Evolutionary conservation across 257 asterid genomes (phyloP).

Genomic region (Capsicum chinense): DNA sequence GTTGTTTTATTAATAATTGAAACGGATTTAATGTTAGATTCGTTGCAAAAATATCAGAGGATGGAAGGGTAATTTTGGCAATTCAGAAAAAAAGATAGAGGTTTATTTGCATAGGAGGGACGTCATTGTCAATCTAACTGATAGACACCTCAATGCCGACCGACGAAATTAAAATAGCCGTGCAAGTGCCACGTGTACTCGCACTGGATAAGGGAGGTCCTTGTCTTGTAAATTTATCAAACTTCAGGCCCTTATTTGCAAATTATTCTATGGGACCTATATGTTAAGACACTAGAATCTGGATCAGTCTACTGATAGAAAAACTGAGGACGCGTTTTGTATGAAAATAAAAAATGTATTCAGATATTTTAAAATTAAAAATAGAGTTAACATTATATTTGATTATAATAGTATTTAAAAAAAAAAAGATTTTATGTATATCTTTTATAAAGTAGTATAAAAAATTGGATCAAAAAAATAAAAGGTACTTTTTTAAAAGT

Average conservation of each 20-base stretch:
- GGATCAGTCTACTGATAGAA: too few relatives aligned
- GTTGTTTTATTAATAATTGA: neutral
- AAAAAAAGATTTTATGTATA: too few relatives aligned
- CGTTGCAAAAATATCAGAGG: neutral
- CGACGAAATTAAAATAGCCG: slow-evolving; percentile 27
- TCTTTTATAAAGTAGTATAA: too few relatives aligned
- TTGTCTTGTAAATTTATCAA: slow-evolving; percentile 29
- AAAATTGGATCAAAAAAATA: neutral
- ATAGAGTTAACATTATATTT: too few relatives aligned
- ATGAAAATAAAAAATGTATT: too few relatives aligned
- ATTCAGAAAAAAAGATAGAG: neutral
- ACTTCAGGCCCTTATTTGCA: slow-evolving; percentile 32
- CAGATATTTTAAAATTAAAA: too few relatives aligned
- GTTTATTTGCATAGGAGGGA: slow-evolving; percentile 33
- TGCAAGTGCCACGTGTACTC: slow-evolving; percentile 52
- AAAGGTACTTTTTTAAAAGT: too few relatives aligned
- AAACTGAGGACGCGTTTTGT: too few relatives aligned
- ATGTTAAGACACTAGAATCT: slow-evolving; percentile 22
- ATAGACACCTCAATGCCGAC: slow-evolving; percentile 40
- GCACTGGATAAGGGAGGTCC: slow-evolving; percentile 50
- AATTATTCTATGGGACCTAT: neutral
- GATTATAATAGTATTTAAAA: too few relatives aligned
- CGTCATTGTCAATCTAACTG: slow-evolving; percentile 28
- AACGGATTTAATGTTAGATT: neutral
- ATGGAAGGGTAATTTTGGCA: slow-evolving; percentile 43